phyloP scores from a whole-genome alignment of 2,329 filamentous ascomycete genomes.

The Pseudogymnoascus sp. region DNA sequence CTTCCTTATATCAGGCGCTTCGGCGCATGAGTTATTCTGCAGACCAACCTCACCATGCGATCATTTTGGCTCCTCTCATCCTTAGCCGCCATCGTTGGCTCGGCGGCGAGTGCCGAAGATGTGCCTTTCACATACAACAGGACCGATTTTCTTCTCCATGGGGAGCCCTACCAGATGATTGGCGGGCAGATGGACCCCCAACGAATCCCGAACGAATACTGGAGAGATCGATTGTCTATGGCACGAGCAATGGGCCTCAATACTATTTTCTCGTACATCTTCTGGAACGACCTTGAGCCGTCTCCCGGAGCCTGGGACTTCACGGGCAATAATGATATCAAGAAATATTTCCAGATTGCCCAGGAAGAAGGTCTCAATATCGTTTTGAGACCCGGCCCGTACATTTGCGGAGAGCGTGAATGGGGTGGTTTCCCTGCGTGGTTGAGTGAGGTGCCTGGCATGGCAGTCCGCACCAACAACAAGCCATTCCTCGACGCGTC shows the following conservation, averaged over 20 bases:
- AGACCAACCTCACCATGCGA: neutral
- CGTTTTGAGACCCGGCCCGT: constrained; percentile 40
- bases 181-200: constrained; percentile 45
- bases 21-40: neutral
- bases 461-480: constrained; percentile 34
- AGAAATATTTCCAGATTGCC: constrained; percentile 39
- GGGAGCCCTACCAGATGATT: constrained; percentile 35
- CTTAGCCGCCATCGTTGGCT: neutral
- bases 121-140: constrained; percentile 34
- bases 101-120: neutral
- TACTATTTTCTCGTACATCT: constrained; percentile 44
- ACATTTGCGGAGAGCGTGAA: constrained; percentile 41
- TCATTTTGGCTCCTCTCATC: neutral
- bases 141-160: constrained; percentile 35
- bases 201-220: constrained; percentile 40
- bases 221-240: constrained; percentile 38
- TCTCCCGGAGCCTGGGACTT: constrained; percentile 33
- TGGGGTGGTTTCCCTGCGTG: constrained; percentile 37
- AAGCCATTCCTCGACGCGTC: constrained; percentile 36
- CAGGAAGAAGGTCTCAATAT: constrained; percentile 41
- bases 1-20: neutral
- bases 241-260: constrained; percentile 42
- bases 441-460: constrained; percentile 35
- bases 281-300: constrained; percentile 43
- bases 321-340: constrained; percentile 39